A percentile compares a stretch with the other conserved stretches of the same genome.
Evolutionary conservation across 495 filamentous ascomycete genomes (phyloP).

Genomic region (Penicillium coprophilum): DNA sequence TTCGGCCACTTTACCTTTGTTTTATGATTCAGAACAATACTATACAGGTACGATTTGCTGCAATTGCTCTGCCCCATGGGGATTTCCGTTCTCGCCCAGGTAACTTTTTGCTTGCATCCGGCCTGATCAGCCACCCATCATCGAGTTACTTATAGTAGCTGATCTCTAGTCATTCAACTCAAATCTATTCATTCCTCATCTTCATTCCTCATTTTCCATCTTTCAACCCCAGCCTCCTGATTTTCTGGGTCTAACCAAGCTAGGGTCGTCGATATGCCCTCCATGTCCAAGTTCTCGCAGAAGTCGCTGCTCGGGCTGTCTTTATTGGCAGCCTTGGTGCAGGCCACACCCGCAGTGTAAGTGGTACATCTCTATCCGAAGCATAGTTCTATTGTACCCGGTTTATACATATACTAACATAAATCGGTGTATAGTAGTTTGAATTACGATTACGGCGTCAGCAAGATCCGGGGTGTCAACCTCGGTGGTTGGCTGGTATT

Average conservation of each 20-base stretch:
- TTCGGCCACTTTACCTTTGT: slow-evolving; percentile 19
- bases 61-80: background rate
- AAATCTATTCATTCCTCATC: slow-evolving; percentile 26
- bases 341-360: slow-evolving; percentile 41
- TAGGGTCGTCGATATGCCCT: slow-evolving; percentile 36
- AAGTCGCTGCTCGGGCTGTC: slow-evolving; percentile 37
- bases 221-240: slow-evolving; percentile 29
- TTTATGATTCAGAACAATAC: slow-evolving; percentile 8
- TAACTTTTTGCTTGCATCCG: slow-evolving; percentile 21
- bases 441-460: slow-evolving; percentile 44
- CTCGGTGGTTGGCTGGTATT: slow-evolving; percentile 60
- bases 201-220: slow-evolving; percentile 21
- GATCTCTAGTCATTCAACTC: slow-evolving; percentile 36
- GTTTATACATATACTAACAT: slow-evolving; percentile 8
- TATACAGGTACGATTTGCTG: slow-evolving; percentile 19
- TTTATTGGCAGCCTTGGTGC: slow-evolving; percentile 32
- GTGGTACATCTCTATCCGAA: slow-evolving; percentile 11
- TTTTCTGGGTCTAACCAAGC: slow-evolving; percentile 15
- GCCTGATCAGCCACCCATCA: slow-evolving; percentile 14
- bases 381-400: background rate
- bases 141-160: slow-evolving; percentile 39
- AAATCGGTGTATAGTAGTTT: slow-evolving; percentile 28
- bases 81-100: slow-evolving; percentile 18
- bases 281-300: slow-evolving; percentile 31
- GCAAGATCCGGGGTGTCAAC: slow-evolving; percentile 56